Conservation (phyloP, 2,329 filamentous ascomycete genomes). For the Coniochaeta hoffmannii region DNA sequence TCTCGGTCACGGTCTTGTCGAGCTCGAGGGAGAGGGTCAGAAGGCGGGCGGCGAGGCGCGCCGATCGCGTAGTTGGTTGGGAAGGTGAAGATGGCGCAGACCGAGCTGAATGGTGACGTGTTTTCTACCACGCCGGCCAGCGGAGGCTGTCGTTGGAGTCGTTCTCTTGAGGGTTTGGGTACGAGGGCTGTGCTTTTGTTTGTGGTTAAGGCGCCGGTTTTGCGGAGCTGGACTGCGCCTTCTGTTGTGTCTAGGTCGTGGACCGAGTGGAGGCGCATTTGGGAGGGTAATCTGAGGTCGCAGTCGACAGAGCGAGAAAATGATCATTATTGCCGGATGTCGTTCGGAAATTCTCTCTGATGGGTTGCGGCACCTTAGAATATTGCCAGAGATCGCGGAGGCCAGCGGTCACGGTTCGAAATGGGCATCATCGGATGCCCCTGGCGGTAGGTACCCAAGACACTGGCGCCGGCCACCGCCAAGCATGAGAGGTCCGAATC, state of each 20-base stretch:
- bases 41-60: constrained; percentile 36
- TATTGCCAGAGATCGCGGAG: neutral
- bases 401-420: neutral
- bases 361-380: neutral
- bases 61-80: constrained; percentile 36
- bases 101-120: constrained; percentile 29
- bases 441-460: neutral
- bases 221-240: constrained; percentile 40
- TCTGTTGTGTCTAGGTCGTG: constrained; percentile 20
- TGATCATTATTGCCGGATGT: neutral
- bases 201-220: neutral
- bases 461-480: no score
- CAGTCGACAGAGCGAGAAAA: neutral
- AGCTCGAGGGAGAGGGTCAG: constrained; percentile 33
- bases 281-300: neutral
- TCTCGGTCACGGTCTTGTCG: constrained; percentile 31
- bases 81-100: constrained; percentile 39
- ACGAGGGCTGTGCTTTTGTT: constrained; percentile 23
- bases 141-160: constrained; percentile 41
- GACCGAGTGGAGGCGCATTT: constrained; percentile 13
- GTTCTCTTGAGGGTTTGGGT: constrained; percentile 30
- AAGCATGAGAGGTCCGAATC: neutral
- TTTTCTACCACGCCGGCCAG: constrained; percentile 37
- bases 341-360: neutral
- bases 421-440: neutral